Evolutionary conservation across 2,329 filamentous ascomycete species (phyloP).

Genomic region (Diaporthe australafricana): DNA sequence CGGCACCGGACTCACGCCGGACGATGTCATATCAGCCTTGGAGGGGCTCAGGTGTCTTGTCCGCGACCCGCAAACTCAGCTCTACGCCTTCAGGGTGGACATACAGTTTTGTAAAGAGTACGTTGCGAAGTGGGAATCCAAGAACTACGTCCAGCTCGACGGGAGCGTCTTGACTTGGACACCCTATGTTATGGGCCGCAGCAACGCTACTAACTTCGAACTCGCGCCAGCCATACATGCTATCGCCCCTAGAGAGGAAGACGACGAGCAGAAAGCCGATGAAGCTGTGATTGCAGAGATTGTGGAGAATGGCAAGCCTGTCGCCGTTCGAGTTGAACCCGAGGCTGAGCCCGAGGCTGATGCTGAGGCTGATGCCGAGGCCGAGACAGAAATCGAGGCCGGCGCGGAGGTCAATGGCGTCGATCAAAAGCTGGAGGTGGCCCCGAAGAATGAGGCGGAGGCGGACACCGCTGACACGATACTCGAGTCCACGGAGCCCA

Average conservation of each 20-base stretch:
- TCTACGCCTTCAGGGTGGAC: conserved; percentile 91
- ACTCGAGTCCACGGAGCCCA: conserved; percentile 54
- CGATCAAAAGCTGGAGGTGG: neutral
- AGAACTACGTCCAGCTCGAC: conserved; percentile 88
- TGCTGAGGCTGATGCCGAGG: neutral
- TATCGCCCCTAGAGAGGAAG: conserved; percentile 87
- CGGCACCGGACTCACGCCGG: conserved; percentile 92
- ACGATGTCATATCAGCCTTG: conserved; percentile 94
- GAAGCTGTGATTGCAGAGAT: conserved; percentile 45
- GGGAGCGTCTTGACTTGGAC: conserved; percentile 90
- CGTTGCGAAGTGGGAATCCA: conserved; percentile 88
- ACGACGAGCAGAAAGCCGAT: conserved; percentile 59
- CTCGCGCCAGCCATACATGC: conserved; percentile 84
- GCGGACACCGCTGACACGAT: conserved; percentile 41
- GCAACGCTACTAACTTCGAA: conserved; percentile 85
- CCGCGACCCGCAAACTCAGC: conserved; percentile 86
- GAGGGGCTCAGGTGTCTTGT: conserved; percentile 92
- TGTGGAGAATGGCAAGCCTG: conserved; percentile 47
- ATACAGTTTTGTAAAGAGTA: conserved; percentile 87
- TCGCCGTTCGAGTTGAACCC: conserved; percentile 42
- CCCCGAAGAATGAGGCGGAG: neutral
- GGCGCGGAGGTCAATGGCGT: neutral
- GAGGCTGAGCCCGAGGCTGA: conserved; percentile 15
- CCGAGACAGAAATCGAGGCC: neutral
- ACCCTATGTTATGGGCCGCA: conserved; percentile 94